These are phyloP conservation scores for Colletotrichum sansevieriae DNA, from an alignment of 2,329 filamentous ascomycete species.

Conservation along the genomic window DNA sequence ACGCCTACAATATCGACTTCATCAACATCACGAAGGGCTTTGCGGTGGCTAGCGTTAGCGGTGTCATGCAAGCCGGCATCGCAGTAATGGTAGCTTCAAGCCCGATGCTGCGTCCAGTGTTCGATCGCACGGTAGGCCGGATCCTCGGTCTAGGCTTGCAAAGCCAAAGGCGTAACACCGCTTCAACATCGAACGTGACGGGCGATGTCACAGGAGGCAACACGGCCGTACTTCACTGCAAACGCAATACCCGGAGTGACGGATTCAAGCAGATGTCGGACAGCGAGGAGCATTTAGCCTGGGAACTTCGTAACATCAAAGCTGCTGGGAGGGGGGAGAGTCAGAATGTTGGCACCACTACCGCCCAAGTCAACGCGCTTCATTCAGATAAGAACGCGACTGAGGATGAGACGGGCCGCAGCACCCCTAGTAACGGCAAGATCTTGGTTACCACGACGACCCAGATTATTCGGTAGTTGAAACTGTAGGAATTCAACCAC, in stretches of 20 bases:
- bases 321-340: too few relatives aligned
- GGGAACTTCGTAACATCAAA: constrained; percentile 29
- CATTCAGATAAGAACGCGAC: too few relatives aligned
- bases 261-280: constrained; percentile 43
- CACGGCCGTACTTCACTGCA: neutral
- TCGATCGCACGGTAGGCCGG: constrained; percentile 39
- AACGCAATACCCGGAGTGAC: neutral
- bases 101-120: constrained; percentile 43
- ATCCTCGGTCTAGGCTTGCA: constrained; percentile 12
- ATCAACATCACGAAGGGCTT: constrained; percentile 39
- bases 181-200: too few relatives aligned
- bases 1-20: constrained; percentile 38
- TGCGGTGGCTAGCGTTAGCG: constrained; percentile 33
- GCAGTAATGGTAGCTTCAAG: constrained; percentile 43
- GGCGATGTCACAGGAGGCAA: neutral
- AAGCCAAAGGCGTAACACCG: too few relatives aligned
- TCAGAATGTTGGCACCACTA: too few relatives aligned
- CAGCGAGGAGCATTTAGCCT: constrained; percentile 44
- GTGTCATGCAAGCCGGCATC: constrained; percentile 41
- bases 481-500: too few relatives aligned
- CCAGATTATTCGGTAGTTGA: too few relatives aligned
- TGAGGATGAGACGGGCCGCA: too few relatives aligned
- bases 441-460: too few relatives aligned
- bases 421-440: too few relatives aligned
- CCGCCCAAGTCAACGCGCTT: too few relatives aligned